Base-by-base conservation (phyloP, 805 yeast species). In the Maudiozyma bulderi region DNA sequence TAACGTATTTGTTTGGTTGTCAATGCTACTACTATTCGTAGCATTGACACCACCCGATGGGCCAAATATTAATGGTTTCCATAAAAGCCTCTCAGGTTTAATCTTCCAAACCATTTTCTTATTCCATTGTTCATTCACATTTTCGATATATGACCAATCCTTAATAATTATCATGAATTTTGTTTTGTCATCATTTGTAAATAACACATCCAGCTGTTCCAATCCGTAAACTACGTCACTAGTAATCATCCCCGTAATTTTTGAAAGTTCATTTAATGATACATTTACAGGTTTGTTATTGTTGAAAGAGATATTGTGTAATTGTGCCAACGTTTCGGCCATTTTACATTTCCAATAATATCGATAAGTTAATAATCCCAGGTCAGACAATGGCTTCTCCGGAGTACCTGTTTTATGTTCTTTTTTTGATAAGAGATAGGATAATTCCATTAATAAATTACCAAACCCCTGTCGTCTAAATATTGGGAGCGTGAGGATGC, bases 331-430 rank as follows among this genome's bases (percentile, higher is more conserved):
- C 1, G 60, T 56, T 37, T 68, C 73, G 8, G 93, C 76, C 7
- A 88, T 68, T 4, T 82, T 72, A 1, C 79, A 68, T 55, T 77
- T 82, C 98, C 98, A 93, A 65, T 85, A 91, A 57, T 81, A 85
- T 53, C 95, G 71, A 65, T 91, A 93, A 52, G 96, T 85, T 32
- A 85, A 66, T 46, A 89, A 68, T 0, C 99, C 99, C 61, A 93
- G 74, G 74, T 93, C 99, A 0, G 96, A 86, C 26, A 93, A 73
- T 3, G 99, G 99, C 60, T 90, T 91, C 59, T 93, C 99, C 0
- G 99, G 99, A 0, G 97, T 86, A 0, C 98, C 99, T 49, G 76
- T 75, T 53, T 82, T 83, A 33, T 52, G 80, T 62, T 91, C 97
- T 50, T 78, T 73, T 46, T 84, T 71, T 1, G 93, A 77, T 44